A percentile compares a stretch with the other conserved stretches of the same genome.
Conservation (phyloP, 78 protist species). For the Capsaspora owczarzaki region DNA sequence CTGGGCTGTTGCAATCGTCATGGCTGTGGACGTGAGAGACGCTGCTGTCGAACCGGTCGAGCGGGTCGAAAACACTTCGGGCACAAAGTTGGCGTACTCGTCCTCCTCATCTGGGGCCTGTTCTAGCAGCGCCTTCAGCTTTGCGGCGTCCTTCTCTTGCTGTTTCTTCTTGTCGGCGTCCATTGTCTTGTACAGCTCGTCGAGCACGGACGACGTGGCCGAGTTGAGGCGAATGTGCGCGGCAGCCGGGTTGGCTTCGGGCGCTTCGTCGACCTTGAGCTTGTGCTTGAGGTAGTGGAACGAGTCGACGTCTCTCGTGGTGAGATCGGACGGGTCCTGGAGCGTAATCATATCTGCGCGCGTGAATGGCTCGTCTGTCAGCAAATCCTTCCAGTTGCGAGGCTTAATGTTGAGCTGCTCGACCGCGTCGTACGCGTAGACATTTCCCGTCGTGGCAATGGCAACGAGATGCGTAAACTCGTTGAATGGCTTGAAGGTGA, state of each 20-base stretch:
- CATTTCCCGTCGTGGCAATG: conserved; percentile 67
- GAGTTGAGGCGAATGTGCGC: no score
- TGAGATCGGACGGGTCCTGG: conserved; percentile 24
- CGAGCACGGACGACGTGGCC: no score
- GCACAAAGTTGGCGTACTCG: no score
- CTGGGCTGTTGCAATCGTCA: background rate
- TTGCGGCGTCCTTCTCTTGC: no score
- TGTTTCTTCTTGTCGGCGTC: no score
- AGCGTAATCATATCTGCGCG: conserved; percentile 54
- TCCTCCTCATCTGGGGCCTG: no score
- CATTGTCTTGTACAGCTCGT: no score
- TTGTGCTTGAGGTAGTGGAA: conserved; percentile 35
- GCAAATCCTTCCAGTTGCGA: conserved; percentile 44
- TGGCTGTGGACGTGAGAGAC: conserved; percentile 20
- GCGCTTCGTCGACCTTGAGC: no score
- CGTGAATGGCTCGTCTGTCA: conserved; percentile 68
- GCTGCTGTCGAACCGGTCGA: no score
- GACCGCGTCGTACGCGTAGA: conserved; percentile 72
- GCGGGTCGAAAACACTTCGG: background rate
- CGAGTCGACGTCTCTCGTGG: conserved; percentile 13
- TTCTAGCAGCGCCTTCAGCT: no score
- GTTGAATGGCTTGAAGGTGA: conserved; percentile 70
- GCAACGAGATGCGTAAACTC: conserved; percentile 76
- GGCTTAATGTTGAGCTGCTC: conserved; percentile 56
- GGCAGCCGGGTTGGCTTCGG: no score